These are phyloP conservation scores for Populus ilicifolia DNA, from an alignment of 345 rosid genomes.

Conservation along the genomic window DNA sequence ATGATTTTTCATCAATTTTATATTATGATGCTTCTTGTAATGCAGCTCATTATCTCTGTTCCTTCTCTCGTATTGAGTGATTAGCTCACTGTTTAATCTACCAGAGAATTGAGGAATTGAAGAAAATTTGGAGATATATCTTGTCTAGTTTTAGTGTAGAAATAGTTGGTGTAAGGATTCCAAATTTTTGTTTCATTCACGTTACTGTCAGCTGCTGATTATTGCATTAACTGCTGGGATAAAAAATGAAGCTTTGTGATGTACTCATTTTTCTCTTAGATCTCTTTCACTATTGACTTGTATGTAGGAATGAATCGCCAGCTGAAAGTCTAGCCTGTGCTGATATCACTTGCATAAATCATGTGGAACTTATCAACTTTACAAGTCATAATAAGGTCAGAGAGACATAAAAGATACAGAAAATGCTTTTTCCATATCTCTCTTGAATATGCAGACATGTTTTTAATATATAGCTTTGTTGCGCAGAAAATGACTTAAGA, in stretches of 20 bases:
- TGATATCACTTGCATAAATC: slow-evolving; percentile 10
- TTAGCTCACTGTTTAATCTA: background rate
- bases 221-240: background rate
- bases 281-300: slow-evolving; percentile 8
- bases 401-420: background rate
- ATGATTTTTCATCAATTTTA: background rate
- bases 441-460: background rate
- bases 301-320: slow-evolving; percentile 36
- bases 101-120: background rate
- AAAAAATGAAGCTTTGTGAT: background rate
- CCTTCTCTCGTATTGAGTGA: background rate
- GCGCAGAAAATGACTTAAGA: background rate
- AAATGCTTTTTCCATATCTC: background rate
- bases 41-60: background rate
- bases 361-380: background rate
- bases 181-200: background rate
- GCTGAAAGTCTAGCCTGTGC: slow-evolving; percentile 22
- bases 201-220: background rate
- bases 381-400: background rate
- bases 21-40: background rate
- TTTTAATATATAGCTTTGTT: background rate
- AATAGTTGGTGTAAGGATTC: background rate
- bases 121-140: background rate
- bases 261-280: background rate
- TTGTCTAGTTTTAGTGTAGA: background rate